These are phyloP conservation scores for Elaeis oleifera DNA, from an alignment of 202 grass and related monocot species.

Conservation along the genomic window DNA sequence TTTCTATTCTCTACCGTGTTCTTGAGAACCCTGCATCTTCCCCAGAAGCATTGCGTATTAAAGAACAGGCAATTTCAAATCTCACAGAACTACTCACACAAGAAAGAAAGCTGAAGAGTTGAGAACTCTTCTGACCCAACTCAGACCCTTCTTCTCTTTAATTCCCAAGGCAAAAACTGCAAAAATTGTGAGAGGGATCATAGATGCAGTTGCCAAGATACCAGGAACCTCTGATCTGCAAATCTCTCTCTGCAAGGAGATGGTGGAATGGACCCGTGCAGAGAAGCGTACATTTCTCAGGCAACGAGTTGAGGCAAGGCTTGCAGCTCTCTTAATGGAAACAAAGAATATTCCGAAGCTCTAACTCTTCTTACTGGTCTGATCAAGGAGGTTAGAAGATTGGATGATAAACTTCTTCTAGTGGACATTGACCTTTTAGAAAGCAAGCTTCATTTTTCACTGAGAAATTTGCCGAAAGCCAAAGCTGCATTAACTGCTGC, in stretches of 20 bases:
- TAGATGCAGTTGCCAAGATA: slow-evolving; percentile 82
- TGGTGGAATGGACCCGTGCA: slow-evolving; percentile 77
- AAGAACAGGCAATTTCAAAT: slow-evolving; percentile 77
- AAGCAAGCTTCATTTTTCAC: slow-evolving; percentile 91
- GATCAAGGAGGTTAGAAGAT: slow-evolving; percentile 85
- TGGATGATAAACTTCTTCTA: slow-evolving; percentile 86
- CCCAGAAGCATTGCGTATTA: slow-evolving; percentile 58
- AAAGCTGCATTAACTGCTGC: slow-evolving; percentile 89
- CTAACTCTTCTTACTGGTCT: slow-evolving; percentile 64
- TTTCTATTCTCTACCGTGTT: slow-evolving; percentile 70
- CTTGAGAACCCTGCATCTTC: slow-evolving; percentile 64
- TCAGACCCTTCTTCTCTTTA: slow-evolving; percentile 66
- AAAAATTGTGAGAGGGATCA: slow-evolving; percentile 81
- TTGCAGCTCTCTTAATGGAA: slow-evolving; percentile 74
- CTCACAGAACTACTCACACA: slow-evolving; percentile 63
- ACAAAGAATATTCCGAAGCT: slow-evolving; percentile 70
- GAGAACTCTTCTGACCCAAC: slow-evolving; percentile 71
- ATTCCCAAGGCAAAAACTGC: slow-evolving; percentile 95
- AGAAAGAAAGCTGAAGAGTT: slow-evolving; percentile 79
- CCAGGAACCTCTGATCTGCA: slow-evolving; percentile 72
- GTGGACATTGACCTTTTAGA: slow-evolving; percentile 89
- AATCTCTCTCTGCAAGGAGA: slow-evolving; percentile 85
- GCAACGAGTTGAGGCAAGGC: slow-evolving; percentile 81
- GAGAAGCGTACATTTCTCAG: slow-evolving; percentile 86
- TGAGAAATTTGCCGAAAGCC: slow-evolving; percentile 84